phyloP scores from a whole-genome alignment of 2,329 filamentous ascomycete genomes.

The Xylariomycetidae sp. region DNA sequence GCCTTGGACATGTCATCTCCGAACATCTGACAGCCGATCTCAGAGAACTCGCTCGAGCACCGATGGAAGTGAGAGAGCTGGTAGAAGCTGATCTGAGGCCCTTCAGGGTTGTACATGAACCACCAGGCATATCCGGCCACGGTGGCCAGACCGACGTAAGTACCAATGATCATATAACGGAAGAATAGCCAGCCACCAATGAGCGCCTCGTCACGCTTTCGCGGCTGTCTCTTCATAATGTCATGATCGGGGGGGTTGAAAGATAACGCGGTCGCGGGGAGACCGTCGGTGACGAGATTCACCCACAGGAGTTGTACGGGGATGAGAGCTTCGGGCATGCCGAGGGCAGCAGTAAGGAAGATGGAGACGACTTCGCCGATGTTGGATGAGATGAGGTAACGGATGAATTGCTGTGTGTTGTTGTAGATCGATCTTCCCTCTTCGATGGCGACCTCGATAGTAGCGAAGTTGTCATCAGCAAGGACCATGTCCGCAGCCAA shows the following conservation, averaged over 20 bases:
- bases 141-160: slow-evolving; percentile 89
- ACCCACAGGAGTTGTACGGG: slow-evolving; percentile 98
- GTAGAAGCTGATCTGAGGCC: slow-evolving; percentile 86
- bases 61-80: slow-evolving; percentile 92
- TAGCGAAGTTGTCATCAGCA: slow-evolving; percentile 97
- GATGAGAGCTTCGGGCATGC: slow-evolving; percentile 96
- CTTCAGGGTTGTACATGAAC: slow-evolving; percentile 93
- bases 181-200: slow-evolving; percentile 97
- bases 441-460: slow-evolving; percentile 92
- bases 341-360: slow-evolving; percentile 91
- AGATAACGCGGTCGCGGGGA: slow-evolving; percentile 90
- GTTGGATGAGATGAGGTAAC: slow-evolving; percentile 97
- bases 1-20: slow-evolving; percentile 78
- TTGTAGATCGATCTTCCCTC: slow-evolving; percentile 98
- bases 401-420: slow-evolving; percentile 99
- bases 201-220: slow-evolving; percentile 88
- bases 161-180: slow-evolving; percentile 93
- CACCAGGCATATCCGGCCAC: slow-evolving; percentile 99
- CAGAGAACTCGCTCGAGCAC: slow-evolving; percentile 78
- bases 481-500: slow-evolving; percentile 98
- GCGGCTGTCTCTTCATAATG: slow-evolving; percentile 88
- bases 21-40: slow-evolving; percentile 93
- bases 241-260: slow-evolving; percentile 99
- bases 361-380: slow-evolving; percentile 99
- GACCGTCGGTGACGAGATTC: slow-evolving; percentile 94